These are phyloP conservation scores for Rhodotorula diobovata DNA, from an alignment of 768 basidiomycete genomes.

Conservation along the genomic window DNA sequence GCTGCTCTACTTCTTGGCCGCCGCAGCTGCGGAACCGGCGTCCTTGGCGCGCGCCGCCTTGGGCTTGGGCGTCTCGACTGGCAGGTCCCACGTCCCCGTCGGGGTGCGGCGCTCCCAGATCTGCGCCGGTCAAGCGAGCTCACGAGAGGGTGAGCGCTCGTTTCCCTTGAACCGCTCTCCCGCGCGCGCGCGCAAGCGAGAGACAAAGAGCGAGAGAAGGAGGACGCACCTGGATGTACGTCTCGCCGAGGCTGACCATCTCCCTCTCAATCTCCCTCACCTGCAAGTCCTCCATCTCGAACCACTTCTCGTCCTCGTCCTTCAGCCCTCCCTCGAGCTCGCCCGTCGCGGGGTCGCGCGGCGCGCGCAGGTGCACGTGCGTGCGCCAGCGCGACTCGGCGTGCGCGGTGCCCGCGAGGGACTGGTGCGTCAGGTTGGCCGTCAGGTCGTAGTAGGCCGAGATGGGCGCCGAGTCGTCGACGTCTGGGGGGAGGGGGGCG, in stretches of 20 bases:
- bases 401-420: slow-evolving; percentile 88
- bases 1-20: background rate
- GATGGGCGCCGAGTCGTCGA: slow-evolving; percentile 60
- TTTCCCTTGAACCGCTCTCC: background rate
- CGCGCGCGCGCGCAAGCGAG: too few relatives aligned
- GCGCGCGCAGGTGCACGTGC: slow-evolving; percentile 70
- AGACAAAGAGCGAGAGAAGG: background rate
- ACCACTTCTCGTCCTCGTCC: slow-evolving; percentile 83
- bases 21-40: too few relatives aligned
- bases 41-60: background rate
- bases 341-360: slow-evolving; percentile 22
- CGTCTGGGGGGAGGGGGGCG: slow-evolving; percentile 56
- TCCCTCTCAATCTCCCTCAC: slow-evolving; percentile 94
- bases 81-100: slow-evolving; percentile 3
- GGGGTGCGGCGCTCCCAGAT: slow-evolving; percentile 37
- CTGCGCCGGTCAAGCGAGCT: slow-evolving; percentile 1
- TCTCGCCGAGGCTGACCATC: slow-evolving; percentile 96
- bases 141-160: background rate
- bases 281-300: slow-evolving; percentile 90
- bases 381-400: slow-evolving; percentile 87
- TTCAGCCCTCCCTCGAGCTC: slow-evolving; percentile 53
- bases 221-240: slow-evolving; percentile 74
- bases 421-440: slow-evolving; percentile 75
- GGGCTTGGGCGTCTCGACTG: slow-evolving; percentile 15
- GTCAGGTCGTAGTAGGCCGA: slow-evolving; percentile 85